A percentile compares a stretch with the other conserved stretches of the same genome.
Evolutionary conservation across 2,329 filamentous ascomycete genomes (phyloP).

Genomic region (Botryotinia narcissicola): DNA sequence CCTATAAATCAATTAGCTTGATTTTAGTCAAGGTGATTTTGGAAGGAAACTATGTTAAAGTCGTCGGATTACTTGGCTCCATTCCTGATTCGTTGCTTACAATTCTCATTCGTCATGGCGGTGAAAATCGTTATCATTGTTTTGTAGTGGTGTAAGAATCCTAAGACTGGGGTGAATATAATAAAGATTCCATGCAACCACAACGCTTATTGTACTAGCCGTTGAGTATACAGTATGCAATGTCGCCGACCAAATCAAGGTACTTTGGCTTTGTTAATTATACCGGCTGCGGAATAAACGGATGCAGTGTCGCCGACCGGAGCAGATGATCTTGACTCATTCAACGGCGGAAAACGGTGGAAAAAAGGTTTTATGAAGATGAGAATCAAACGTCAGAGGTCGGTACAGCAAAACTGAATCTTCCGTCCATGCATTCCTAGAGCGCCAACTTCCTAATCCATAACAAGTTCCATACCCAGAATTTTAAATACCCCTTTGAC

Average conservation of each 20-base stretch:
- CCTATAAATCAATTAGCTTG: neutral
- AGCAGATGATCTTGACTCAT: neutral
- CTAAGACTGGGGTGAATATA: neutral
- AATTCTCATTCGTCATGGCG: neutral
- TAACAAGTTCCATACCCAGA: neutral
- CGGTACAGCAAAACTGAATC: neutral
- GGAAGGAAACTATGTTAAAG: neutral
- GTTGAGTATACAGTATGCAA: neutral
- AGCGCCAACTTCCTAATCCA: neutral
- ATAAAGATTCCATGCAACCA: neutral
- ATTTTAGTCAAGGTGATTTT: neutral
- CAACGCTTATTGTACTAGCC: neutral
- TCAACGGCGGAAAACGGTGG: neutral
- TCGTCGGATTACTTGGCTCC: neutral
- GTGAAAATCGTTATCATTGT: neutral
- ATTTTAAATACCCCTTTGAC: slow-evolving; percentile 34
- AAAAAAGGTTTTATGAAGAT: neutral
- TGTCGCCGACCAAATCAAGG: neutral
- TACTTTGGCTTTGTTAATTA: neutral
- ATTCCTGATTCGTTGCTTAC: neutral
- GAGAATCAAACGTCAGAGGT: neutral
- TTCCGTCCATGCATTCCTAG: neutral
- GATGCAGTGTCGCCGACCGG: slow-evolving; percentile 1
- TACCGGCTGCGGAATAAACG: neutral
- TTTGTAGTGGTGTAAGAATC: neutral